Evolutionary conservation across 192 early-diverging fungal genomes (phyloP).

Genomic region (Obelidium mucronatum): DNA sequence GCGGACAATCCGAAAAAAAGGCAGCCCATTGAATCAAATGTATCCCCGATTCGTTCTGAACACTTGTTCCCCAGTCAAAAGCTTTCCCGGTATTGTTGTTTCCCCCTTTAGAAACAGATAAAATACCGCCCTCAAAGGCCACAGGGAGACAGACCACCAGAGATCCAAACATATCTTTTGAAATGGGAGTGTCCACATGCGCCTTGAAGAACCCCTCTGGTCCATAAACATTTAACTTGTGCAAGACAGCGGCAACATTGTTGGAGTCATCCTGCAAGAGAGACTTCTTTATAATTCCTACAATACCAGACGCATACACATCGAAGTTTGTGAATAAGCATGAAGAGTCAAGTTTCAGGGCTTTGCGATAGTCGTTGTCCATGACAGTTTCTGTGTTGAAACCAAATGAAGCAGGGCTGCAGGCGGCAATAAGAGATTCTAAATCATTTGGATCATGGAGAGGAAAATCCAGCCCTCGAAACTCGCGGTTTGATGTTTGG

Average conservation of each 20-base stretch:
- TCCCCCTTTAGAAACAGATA: neutral
- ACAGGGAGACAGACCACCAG: slow-evolving; percentile 37
- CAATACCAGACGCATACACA: neutral
- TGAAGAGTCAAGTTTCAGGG: neutral
- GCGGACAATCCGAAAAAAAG: slow-evolving; percentile 27
- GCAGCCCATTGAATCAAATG: slow-evolving; percentile 15
- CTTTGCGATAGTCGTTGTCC: neutral
- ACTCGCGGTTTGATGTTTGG: no score
- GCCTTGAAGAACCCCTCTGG: slow-evolving; percentile 30
- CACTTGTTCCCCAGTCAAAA: neutral
- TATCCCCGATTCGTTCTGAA: neutral
- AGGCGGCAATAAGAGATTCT: neutral
- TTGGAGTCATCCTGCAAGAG: neutral
- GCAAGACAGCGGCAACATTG: slow-evolving; percentile 4
- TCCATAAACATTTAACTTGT: slow-evolving; percentile 36
- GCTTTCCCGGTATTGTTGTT: neutral
- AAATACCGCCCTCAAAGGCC: neutral
- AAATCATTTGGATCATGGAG: neutral
- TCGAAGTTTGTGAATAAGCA: neutral
- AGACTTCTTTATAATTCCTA: neutral
- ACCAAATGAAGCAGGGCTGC: slow-evolving; percentile 3
- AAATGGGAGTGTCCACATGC: slow-evolving; percentile 33
- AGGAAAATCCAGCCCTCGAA: neutral
- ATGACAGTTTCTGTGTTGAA: neutral
- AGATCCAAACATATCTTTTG: slow-evolving; percentile 34